Evolutionary conservation across 352 stramenopile species (phyloP), one percentile per base, ranked within the genome.

Genomic region (Pythium volutum): DNA sequence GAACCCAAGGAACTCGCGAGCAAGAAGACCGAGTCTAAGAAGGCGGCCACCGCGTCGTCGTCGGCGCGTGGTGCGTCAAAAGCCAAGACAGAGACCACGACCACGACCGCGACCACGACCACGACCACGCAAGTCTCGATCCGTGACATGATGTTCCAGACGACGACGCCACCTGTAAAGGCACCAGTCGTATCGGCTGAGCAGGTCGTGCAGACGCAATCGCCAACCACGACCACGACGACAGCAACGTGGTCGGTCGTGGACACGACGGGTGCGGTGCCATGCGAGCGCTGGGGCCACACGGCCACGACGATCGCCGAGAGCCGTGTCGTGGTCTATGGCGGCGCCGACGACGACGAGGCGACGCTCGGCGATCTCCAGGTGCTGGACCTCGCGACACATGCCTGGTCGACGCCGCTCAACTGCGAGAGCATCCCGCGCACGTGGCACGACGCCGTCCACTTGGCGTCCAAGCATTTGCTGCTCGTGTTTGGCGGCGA

Each of bases 401-500:
- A 71, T 25, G 67, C 62, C 31, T 97, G 91, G 91, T 86, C 73
- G 10, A 79, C 77, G 47, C 89, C 89, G 10, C 69, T 96, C 16
- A 97, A 97, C 75, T 97, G 88, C 58, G 82, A 96, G 65, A 92
- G 86, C 26, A 81, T 96, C 42, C 77, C 81, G 5, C 84, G 91
- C 16, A 89, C 87, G 26, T 98, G 90, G 90, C 94, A 98, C 67
- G 87, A 88, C 50, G 74, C 88, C 4, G 92, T 96, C n/a, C 97
- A 84, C 60, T 60, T 98, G 25, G 77, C 81, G 20, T 73, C 79
- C 11, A 92, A 97, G 61, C 76, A 97, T 60, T 70, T 98, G 33
- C 64, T 98, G 42, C 75, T 98, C 31, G 91, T 94, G 11, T 98
- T 98, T 74, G 94, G 94, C 34, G 94, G 94, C 16, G 94, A 98